Evolutionary conservation across 1,139 yeast genomes (phyloP).

Genomic region (Pneumocystis carinii): DNA sequence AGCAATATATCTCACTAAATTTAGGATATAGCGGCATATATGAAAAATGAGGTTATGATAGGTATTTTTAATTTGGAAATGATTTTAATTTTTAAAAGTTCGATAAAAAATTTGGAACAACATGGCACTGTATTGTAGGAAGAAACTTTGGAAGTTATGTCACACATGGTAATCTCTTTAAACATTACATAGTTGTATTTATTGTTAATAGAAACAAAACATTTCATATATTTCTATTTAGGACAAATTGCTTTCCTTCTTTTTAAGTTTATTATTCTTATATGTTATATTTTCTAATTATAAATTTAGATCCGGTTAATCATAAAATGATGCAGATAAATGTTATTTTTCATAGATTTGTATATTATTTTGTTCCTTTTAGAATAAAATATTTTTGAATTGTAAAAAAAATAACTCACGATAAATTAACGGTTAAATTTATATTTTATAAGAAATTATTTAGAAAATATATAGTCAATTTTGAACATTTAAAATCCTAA

Average conservation of each 20-base stretch:
- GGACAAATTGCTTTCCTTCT: constrained; percentile 68
- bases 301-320: constrained; percentile 18
- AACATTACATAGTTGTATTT: background rate
- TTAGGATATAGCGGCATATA: constrained; percentile 63
- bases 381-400: background rate
- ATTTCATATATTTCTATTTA: constrained; percentile 69
- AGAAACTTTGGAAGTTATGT: constrained; percentile 86
- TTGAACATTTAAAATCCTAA: background rate
- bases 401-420: background rate
- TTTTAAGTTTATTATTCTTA: constrained; percentile 34
- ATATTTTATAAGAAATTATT: background rate
- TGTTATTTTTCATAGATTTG: background rate
- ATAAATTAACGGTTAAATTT: background rate
- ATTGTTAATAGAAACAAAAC: constrained; percentile 35
- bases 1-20: constrained; percentile 29
- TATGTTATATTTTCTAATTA: constrained; percentile 27
- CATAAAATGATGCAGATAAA: background rate
- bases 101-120: constrained; percentile 53
- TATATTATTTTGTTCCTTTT: background rate
- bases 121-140: constrained; percentile 96
- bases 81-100: constrained; percentile 18
- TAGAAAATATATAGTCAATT: background rate
- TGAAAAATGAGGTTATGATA: constrained; percentile 47
- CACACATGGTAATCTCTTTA: constrained; percentile 44
- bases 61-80: background rate